phyloP scores from a whole-genome alignment of 768 basidiomycete species.

The Panus rudis region DNA sequence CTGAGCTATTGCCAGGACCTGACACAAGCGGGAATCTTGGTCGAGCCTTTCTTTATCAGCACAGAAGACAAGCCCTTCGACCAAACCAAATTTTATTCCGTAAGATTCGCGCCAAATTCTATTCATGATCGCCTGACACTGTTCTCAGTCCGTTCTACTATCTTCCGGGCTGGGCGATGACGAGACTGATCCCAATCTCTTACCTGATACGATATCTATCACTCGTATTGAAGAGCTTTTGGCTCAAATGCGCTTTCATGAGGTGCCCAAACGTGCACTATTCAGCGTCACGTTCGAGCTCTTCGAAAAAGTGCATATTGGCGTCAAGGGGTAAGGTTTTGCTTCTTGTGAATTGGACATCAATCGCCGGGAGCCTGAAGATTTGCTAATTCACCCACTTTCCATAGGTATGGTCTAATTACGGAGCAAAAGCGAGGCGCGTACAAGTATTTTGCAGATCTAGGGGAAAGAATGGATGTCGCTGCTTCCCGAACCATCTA shows the following conservation, averaged over 20 bases:
- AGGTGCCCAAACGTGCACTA: constrained; percentile 74
- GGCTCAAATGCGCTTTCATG: constrained; percentile 73
- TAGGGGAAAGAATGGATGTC: constrained; percentile 71
- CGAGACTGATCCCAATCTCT: constrained; percentile 38
- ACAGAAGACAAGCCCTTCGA: constrained; percentile 63
- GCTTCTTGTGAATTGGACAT: not conserved
- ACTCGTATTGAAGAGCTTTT: constrained; percentile 73
- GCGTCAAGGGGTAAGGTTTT: constrained; percentile 66
- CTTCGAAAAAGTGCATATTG: constrained; percentile 66
- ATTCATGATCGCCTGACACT: not conserved
- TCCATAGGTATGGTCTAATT: constrained; percentile 72
- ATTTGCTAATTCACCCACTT: constrained; percentile 4
- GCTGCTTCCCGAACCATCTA: constrained; percentile 64
- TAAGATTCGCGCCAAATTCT: constrained; percentile 27
- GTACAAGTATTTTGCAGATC: constrained; percentile 79
- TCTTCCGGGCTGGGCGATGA: constrained; percentile 45
- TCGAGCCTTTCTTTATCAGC: constrained; percentile 89
- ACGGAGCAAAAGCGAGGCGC: constrained; percentile 81
- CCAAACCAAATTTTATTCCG: constrained; percentile 70
- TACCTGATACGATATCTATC: constrained; percentile 69
- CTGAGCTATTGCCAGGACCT: constrained; percentile 51
- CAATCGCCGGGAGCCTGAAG: not conserved
- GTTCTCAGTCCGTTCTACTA: constrained; percentile 49
- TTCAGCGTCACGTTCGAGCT: constrained; percentile 81
- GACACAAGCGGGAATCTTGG: constrained; percentile 64